Base-by-base conservation (phyloP, 495 filamentous ascomycete genomes). In the Parathielavia hyrcaniae region DNA sequence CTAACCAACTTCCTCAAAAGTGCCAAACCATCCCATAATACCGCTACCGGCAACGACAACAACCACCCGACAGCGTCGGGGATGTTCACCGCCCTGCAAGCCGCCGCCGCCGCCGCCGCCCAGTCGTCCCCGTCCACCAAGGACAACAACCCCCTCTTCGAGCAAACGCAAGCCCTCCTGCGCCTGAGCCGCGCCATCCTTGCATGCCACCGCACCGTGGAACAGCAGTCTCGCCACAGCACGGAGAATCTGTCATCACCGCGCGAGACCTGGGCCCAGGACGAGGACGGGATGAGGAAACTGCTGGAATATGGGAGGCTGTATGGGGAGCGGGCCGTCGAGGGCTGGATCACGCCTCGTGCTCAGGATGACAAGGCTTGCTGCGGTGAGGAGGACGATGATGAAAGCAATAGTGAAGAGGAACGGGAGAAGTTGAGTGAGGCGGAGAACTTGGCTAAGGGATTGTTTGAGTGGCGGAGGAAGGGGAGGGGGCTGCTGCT, bases 281-380 rank as follows among this genome's bases (percentile, higher is more conserved):
- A 77, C 38, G 62, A 66, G 16, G 52, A 64, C 45, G 59, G 70
- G 1, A 65, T 69, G 49, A 65, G 62, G 20, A 64, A 68, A 39
- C 43, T 77, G 55, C 60, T 77, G 17, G 47, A 60, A 14, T 71
- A 57, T 30, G 69, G 73, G 13, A 62, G 57, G 44, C 46, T 64
- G 45, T 62, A 73, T 49, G 73, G 69, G 22, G 67, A 72, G 61
- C 65, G 48, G 17, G 58, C 73, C n/a, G 63, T 68, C 12, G 71
- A 74, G 46, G 50, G 59, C 1, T 65, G 66, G 45, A 60, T 77
- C 13, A 63, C 44, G 20, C 67, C 73, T 1, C 34, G 20, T 16
- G 52, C 59, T 8, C 50, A 51, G 10, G 47, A 26, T 16, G 44
- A 46, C 1, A n/a, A n/a, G n/a, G n/a, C n/a, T n/a, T n/a, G n/a